phyloP scores from a whole-genome alignment of 2,329 filamentous ascomycete species.

The Helotiales sp. region DNA sequence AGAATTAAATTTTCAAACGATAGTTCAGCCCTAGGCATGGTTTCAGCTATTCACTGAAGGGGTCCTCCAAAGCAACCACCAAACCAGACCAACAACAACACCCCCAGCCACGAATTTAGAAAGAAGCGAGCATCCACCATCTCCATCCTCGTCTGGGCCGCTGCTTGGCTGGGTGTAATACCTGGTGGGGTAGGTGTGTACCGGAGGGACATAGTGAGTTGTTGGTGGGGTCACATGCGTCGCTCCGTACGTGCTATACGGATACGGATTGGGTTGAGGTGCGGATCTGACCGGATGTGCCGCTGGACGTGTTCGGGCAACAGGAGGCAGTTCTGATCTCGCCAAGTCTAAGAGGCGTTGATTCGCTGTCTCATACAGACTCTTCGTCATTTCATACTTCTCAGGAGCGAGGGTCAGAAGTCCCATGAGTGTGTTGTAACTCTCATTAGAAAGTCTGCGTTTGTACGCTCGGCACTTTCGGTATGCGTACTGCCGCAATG shows the following conservation, averaged over 20 bases:
- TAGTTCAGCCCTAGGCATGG: too few relatives aligned
- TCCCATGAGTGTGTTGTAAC: constrained; percentile 21
- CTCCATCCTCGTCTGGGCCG: neutral
- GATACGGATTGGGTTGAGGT: neutral
- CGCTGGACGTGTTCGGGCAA: neutral
- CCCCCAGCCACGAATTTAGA: neutral
- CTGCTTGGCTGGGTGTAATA: neutral
- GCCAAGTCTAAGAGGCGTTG: neutral
- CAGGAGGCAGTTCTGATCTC: neutral
- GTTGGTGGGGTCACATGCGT: neutral
- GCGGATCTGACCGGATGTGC: neutral
- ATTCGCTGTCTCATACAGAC: neutral
- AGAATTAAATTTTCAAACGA: too few relatives aligned
- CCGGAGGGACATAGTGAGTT: neutral
- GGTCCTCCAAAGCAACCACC: neutral
- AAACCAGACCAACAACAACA: neutral
- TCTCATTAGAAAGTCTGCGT: constrained; percentile 18
- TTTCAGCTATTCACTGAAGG: neutral
- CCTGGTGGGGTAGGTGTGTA: neutral
- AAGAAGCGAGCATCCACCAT: neutral
- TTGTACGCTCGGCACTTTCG: constrained; percentile 17
- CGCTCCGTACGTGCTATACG: neutral
- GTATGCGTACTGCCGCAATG: constrained; percentile 12
- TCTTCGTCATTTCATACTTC: neutral
- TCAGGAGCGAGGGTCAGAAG: constrained; percentile 12